Base-by-base conservation (phyloP, 345 rosid genomes). In the Salix koriyanagi region DNA sequence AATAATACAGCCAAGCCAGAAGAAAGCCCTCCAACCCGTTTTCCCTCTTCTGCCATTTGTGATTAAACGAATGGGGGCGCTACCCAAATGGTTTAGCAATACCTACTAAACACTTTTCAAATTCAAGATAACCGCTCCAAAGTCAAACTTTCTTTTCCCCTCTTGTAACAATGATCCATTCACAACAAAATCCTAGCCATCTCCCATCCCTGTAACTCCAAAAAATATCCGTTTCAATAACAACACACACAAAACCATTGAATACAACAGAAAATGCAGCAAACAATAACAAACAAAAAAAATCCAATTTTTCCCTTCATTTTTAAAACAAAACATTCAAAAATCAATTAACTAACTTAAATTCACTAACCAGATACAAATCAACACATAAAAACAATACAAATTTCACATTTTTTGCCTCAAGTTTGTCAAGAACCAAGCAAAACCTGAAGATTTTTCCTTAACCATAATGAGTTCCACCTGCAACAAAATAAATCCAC, bases 1-100 rank as follows among this genome's bases (percentile, higher is more conserved):
- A 93, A 88, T 75, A 96, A 79, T 76, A 91, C 91, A 26, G 97
- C 97, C 85, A 96, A 87, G 64, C 99, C 99, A 84, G 99, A 90
- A 79, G 97, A 82, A 82, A 86, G 78, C 87, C 90, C 90, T 79
- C 92, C 86, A 66, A 82, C 58, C 81, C 92, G 89, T 41, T 77
- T 87, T 81, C 89, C 75, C 26, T 91, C 92, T 85, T 96, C 99
- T 70, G 92, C 97, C 99, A 96, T 96, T 68, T 77, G 76, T 67
- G 78, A 79, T 34, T 76, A 84, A 25, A 67, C 78, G 19, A 26
- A 77, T 28, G 69, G 42, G 34, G 75, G 58, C 74, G 7, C 62
- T 44, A 36, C 37, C 71, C 48, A 74, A 69, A 52, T n/a, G 26
- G n/a, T 56, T 23, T 70, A 76, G 69, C 72, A 61, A n/a, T 41